A percentile compares a stretch with the other conserved stretches of the same genome.
Evolutionary conservation across 345 rosid species (phyloP).

Genomic region (Citrus glauca): DNA sequence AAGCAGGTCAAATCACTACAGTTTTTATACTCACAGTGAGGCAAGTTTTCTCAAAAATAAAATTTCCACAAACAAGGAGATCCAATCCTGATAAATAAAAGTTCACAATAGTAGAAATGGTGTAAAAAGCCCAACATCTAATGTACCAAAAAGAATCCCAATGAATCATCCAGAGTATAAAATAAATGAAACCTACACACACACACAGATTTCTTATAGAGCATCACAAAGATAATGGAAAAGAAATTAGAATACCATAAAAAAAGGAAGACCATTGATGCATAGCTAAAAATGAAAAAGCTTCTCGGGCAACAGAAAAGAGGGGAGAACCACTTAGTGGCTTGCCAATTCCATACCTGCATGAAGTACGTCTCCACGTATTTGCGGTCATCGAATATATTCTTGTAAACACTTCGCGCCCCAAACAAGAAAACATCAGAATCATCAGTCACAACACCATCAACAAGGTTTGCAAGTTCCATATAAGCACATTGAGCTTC

Average conservation of each 20-base stretch:
- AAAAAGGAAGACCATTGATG: neutral
- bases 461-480: conserved; percentile 84
- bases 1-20: no score
- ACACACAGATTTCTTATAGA: neutral
- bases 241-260: neutral
- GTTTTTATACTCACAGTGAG: neutral
- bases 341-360: conserved; percentile 51
- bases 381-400: conserved; percentile 95
- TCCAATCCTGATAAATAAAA: neutral
- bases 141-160: neutral
- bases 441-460: conserved; percentile 97
- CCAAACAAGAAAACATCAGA: conserved; percentile 96
- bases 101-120: neutral
- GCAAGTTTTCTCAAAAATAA: neutral
- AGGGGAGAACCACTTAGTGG: neutral
- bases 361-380: conserved; percentile 93
- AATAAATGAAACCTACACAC: neutral
- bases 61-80: neutral
- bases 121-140: neutral
- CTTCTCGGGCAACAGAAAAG: neutral
- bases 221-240: neutral
- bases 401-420: conserved; percentile 81
- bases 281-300: neutral
- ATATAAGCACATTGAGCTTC: conserved; percentile 96
- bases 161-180: neutral